Percentiles rank a stretch among this genome's conserved stretches.
phyloP scores from a whole-genome alignment of 192 early-diverging fungal species.

The Obelidium mucronatum region DNA sequence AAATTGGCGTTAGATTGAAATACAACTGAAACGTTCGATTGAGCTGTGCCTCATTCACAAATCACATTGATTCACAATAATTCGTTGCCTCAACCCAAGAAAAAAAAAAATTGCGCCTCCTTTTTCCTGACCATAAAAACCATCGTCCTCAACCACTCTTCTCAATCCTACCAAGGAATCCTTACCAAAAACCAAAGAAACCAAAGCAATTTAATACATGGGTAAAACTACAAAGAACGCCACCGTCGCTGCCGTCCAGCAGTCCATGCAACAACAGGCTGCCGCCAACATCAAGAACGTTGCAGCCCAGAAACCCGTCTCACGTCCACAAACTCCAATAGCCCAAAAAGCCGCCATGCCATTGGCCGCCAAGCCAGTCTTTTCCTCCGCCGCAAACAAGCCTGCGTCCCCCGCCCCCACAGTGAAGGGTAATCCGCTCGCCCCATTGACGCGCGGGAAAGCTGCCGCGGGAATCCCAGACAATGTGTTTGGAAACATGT shows the following conservation, averaged over 20 bases:
- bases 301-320: background rate
- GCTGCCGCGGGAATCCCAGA: background rate
- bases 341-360: background rate
- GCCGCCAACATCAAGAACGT: background rate
- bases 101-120: no score
- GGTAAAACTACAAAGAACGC: constrained; percentile 14
- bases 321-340: constrained; percentile 7
- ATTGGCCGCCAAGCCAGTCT: background rate
- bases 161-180: no score
- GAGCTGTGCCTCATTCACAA: no score
- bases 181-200: no score
- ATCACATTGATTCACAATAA: no score
- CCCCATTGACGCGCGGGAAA: background rate
- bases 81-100: no score
- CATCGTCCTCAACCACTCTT: no score
- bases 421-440: background rate
- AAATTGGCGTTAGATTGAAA: background rate
- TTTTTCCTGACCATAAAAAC: no score
- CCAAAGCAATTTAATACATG: no score
- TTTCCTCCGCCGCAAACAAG: background rate
- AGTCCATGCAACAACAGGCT: constrained; percentile 1
- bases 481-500: constrained; percentile 21
- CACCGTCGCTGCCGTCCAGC: constrained; percentile 27
- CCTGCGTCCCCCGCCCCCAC: background rate
- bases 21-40: no score